Percentiles rank a stretch among this genome's conserved stretches.
phyloP scores from a whole-genome alignment of 1,139 yeast genomes.

The Geotrichum carabidarum region DNA sequence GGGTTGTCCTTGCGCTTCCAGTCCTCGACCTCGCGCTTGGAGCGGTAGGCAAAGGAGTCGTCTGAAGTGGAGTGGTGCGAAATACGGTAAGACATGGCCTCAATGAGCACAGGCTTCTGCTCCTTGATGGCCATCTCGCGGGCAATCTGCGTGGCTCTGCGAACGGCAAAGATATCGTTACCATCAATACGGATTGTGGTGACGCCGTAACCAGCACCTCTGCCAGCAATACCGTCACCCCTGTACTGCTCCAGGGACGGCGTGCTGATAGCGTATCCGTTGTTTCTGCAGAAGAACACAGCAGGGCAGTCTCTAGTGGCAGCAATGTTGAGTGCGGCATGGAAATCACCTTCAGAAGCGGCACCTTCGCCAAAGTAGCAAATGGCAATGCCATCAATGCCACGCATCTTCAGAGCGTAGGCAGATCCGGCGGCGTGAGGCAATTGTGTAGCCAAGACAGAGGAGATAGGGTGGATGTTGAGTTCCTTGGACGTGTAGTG shows the following conservation, averaged over 20 bases:
- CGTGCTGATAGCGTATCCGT: slow-evolving; percentile 39
- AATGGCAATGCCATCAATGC: slow-evolving; percentile 30
- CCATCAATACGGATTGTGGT: slow-evolving; percentile 39
- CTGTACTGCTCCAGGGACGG: slow-evolving; percentile 37
- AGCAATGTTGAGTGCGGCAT: slow-evolving; percentile 39
- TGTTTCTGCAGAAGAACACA: slow-evolving; percentile 37
- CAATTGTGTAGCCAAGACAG: slow-evolving; percentile 38
- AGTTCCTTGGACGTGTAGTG: slow-evolving; percentile 33
- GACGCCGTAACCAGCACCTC: slow-evolving; percentile 39
- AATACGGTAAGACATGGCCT: slow-evolving; percentile 39
- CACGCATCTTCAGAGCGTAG: slow-evolving; percentile 35
- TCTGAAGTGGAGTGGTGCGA: slow-evolving; percentile 40
- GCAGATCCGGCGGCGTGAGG: slow-evolving; percentile 41
- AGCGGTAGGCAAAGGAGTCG: slow-evolving; percentile 39
- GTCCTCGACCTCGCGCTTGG: slow-evolving; percentile 37
- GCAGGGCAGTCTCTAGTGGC: slow-evolving; percentile 38
- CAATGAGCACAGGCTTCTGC: slow-evolving; percentile 36
- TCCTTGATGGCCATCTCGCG: slow-evolving; percentile 33
- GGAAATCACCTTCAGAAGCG: slow-evolving; percentile 40
- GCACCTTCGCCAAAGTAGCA: slow-evolving; percentile 41
- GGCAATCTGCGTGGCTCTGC: slow-evolving; percentile 34
- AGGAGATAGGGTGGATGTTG: slow-evolving; percentile 38
- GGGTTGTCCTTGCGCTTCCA: slow-evolving; percentile 39
- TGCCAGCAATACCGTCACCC: slow-evolving; percentile 39
- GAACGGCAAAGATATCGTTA: slow-evolving; percentile 37